phyloP scores from a whole-genome alignment of 495 filamentous ascomycete species.

The Letharia lupina region DNA sequence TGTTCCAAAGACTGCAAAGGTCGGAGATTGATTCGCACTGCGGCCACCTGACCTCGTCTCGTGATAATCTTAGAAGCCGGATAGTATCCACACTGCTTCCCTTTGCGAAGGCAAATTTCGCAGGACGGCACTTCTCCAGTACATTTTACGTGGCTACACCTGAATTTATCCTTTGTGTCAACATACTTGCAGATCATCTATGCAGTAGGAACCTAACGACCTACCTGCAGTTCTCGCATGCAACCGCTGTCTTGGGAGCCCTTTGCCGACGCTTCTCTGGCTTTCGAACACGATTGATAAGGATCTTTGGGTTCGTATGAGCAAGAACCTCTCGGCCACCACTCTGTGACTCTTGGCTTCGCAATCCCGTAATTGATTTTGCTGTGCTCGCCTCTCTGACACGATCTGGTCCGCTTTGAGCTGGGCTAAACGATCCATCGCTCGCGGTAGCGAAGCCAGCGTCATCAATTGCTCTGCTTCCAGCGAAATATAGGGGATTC shows the following conservation, averaged over 20 bases:
- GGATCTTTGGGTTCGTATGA: neutral
- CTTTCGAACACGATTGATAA: neutral
- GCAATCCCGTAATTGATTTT: neutral
- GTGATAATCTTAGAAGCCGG: neutral
- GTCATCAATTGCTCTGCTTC: neutral
- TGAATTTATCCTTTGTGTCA: neutral
- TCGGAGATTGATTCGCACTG: neutral
- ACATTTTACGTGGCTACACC: neutral
- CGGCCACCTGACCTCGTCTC: neutral
- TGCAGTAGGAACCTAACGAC: neutral
- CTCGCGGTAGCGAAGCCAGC: neutral
- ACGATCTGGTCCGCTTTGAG: neutral
- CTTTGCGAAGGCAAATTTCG: neutral
- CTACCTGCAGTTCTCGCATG: neutral
- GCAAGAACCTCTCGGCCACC: no score
- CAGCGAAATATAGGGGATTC: neutral
- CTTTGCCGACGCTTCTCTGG: neutral
- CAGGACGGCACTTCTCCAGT: neutral
- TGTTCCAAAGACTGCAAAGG: neutral
- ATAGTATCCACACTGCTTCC: neutral
- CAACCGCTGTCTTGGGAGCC: neutral
- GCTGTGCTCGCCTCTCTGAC: neutral
- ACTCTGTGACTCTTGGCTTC: neutral
- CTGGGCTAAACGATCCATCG: neutral
- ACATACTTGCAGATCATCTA: neutral